phyloP scores from a whole-genome alignment of 2,329 filamentous ascomycete genomes.

The Dendrostoma leiphaemia region DNA sequence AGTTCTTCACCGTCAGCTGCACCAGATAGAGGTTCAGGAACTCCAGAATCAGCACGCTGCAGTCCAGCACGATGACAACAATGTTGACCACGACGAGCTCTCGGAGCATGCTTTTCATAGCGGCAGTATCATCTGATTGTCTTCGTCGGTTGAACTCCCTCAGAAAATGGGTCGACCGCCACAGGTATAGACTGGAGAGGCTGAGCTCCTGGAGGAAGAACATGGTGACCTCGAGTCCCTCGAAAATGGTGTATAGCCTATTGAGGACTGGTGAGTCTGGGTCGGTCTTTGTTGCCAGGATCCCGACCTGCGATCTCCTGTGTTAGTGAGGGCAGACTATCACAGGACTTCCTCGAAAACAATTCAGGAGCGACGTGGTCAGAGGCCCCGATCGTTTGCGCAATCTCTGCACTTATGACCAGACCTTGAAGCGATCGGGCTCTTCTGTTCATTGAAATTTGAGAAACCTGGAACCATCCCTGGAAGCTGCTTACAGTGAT shows the following conservation, averaged over 20 bases:
- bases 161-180: constrained; percentile 48
- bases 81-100: constrained; percentile 41
- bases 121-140: constrained; percentile 25
- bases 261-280: constrained; percentile 24
- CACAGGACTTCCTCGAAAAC: too few species aligned
- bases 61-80: constrained; percentile 38
- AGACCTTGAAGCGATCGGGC: too few species aligned
- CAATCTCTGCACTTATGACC: too few species aligned
- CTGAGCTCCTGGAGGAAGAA: constrained; percentile 44
- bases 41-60: constrained; percentile 37
- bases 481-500: constrained; percentile 41
- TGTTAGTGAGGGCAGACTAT: too few species aligned
- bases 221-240: constrained; percentile 38
- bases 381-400: too few species aligned
- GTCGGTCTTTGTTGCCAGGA: neutral
- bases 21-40: constrained; percentile 38
- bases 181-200: constrained; percentile 50
- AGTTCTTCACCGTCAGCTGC: constrained; percentile 38
- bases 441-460: too few species aligned
- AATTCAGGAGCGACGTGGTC: too few species aligned
- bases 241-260: constrained; percentile 21
- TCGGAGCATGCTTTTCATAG: constrained; percentile 2
- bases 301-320: neutral
- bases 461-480: too few species aligned
- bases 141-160: constrained; percentile 34